phyloP scores from a whole-genome alignment of 352 stramenopile genomes.

The Phytopythium helicoides region DNA sequence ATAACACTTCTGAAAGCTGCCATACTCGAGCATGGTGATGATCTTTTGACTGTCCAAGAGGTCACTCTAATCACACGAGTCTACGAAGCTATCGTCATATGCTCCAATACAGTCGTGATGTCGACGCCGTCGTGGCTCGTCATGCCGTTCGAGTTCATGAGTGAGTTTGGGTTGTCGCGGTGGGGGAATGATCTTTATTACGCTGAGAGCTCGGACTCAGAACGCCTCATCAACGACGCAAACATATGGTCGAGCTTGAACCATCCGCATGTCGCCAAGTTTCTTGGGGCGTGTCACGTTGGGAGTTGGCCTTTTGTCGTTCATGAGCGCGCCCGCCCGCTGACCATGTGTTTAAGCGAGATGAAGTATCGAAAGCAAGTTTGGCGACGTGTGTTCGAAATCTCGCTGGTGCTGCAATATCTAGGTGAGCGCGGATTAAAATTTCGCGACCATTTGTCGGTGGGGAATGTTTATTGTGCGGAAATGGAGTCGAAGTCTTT shows the following conservation, averaged over 20 bases:
- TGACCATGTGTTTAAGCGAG: neutral
- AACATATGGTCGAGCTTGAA: slow-evolving; percentile 20
- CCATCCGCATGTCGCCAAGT: slow-evolving; percentile 23
- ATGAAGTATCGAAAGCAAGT: neutral
- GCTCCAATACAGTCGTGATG: neutral
- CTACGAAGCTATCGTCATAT: neutral
- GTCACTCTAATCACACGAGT: neutral
- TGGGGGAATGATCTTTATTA: neutral
- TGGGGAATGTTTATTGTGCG: neutral
- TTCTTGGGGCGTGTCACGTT: slow-evolving; percentile 23
- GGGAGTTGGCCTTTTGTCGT: slow-evolving; percentile 21
- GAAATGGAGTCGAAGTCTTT: neutral
- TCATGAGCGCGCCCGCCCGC: slow-evolving; percentile 12
- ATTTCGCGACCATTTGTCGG: neutral
- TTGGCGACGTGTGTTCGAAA: slow-evolving; percentile 20
- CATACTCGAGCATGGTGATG: neutral
- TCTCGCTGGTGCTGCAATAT: slow-evolving; percentile 24
- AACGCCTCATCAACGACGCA: neutral
- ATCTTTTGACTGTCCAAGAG: neutral
- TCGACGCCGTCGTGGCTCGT: neutral
- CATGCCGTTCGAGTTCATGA: too few species aligned
- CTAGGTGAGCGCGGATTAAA: slow-evolving; percentile 14
- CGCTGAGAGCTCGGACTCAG: neutral
- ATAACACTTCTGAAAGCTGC: neutral
- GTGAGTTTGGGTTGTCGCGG: neutral